Evolutionary conservation across 164 flowering plant genomes (phyloP), one percentile per base, ranked within the genome.

Genomic region (Dillenia turbinata): DNA sequence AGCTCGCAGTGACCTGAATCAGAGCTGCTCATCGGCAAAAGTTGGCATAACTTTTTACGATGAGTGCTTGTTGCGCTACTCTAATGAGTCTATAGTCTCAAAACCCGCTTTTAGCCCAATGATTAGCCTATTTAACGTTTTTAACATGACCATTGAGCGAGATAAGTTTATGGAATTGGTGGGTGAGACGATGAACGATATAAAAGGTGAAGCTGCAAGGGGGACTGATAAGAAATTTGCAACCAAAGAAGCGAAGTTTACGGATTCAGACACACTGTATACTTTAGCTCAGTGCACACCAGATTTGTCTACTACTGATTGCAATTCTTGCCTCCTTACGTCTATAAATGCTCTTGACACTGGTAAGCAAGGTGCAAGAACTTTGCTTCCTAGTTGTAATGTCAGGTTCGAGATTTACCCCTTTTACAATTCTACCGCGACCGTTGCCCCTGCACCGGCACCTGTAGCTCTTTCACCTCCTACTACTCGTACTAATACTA

Each of bases 51-150:
- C 48, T 7, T 70, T 65, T 61, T 75, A 65, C 59, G 72, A 74
- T 9, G 51, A 55, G 14, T 81, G 85, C 48, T 56, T 69, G 75
- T 10, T 80, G 5, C 70, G 71, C 9, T 78, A 73, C 64, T 67
- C 81, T 0, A 65, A 71, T 54, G n/a, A 10, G 10, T 52, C 63
- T 16, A 52, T 76, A 44, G 49, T 62, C 52, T 49, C 65, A 2
- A 44, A 11, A 33, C 16, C 17, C 46, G 11, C 5, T 9, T 22
- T 8, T 1, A 10, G 4, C 2, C 56, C 14, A 19, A 17, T 8
- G 2, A 49, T 2, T 4, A 9, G 0, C 10, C 0, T 3, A 6
- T 9, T 26, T 5, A 62, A 22, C n/a, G 56, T 44, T 24, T 44
- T 61, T 1, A 44, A 49, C 53, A 33, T 33, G 7, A 33, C 40